A percentile compares a stretch with the other conserved stretches of the same genome.
phyloP scores from a whole-genome alignment of 2,329 filamentous ascomycete species.

The Dactylella cylindrospora region DNA sequence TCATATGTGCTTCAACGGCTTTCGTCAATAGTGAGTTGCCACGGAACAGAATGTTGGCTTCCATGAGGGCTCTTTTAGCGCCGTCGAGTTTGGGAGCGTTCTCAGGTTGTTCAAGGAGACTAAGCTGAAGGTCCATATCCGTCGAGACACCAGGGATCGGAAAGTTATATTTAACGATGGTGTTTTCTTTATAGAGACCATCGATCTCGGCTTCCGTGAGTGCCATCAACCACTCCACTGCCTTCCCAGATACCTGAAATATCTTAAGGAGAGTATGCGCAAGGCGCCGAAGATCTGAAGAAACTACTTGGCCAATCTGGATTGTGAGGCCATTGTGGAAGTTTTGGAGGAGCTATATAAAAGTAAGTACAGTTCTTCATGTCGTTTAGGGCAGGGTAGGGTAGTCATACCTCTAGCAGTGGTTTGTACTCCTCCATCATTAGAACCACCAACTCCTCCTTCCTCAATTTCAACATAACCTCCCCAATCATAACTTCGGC shows the following conservation, averaged over 20 bases:
- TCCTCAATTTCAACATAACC: constrained; percentile 63
- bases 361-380: constrained; percentile 42
- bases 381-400: constrained; percentile 45
- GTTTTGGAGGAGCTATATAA: constrained; percentile 67
- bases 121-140: constrained; percentile 55
- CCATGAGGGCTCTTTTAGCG: constrained; percentile 75
- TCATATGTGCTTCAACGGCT: constrained; percentile 93
- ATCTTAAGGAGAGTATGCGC: constrained; percentile 89
- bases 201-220: constrained; percentile 97
- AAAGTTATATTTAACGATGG: constrained; percentile 56
- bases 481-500: constrained; percentile 65
- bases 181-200: constrained; percentile 78
- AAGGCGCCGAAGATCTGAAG: constrained; percentile 73
- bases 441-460: constrained; percentile 80
- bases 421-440: constrained; percentile 81
- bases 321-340: constrained; percentile 82
- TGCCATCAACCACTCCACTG: constrained; percentile 85
- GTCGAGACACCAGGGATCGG: background rate
- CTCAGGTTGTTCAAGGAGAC: constrained; percentile 61
- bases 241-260: constrained; percentile 84
- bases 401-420: constrained; percentile 63
- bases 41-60: constrained; percentile 91
- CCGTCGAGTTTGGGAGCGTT: constrained; percentile 66
- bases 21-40: constrained; percentile 94
- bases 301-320: constrained; percentile 77